Evolutionary conservation across 2,329 filamentous ascomycete genomes (phyloP), one percentile per base, ranked within the genome.

Genomic region (Raffaelea ambrosiae): DNA sequence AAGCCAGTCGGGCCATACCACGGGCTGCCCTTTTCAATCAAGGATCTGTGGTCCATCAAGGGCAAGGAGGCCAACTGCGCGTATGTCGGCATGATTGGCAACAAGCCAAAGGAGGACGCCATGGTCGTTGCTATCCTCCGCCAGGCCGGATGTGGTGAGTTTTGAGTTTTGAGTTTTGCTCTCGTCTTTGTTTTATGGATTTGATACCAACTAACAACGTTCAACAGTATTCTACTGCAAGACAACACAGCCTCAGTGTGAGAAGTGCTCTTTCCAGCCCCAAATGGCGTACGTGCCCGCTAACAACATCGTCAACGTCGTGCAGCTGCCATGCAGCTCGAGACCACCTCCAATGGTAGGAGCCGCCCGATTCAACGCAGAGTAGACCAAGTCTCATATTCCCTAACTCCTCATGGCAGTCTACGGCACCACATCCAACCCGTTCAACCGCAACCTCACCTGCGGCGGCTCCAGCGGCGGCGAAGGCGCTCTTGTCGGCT

Each of bases 11-110:
- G 45, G n/a, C 45, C 45, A 3, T 42, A 41, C 29, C 45, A 47
- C 40, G 45, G 45, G 20, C 45, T 47, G 3, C 45, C 45, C 14
- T 33, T 47, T 13, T 41, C 38, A 14, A 18, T 41, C 39, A 47
- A 47, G 29, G 14, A 21, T n/a, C 18, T 22, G 18, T 41, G 29
- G 19, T 8, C 13, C 5, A 10, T 22, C 20, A 35, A 44, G n/a
- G 29, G 33, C 11, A 16, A 9, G 10, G 22, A 8, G 19, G 7
- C 18, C 33, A n/a, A 21, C 22, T 8, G n/a, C 7, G 8, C 23
- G 43, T 40, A 29, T 23, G 36, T 33, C 16, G 44, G 35, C 22
- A 22, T 21, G 39, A 23, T 33, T 11, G 36, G 31, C 18, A 46
- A 40, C 14, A 22, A 40, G 9, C 22, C 38, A 14, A 19, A 21